These are phyloP conservation scores for Chloropicon primus DNA, from an alignment of 139 green algal species.

Conservation along the genomic window DNA sequence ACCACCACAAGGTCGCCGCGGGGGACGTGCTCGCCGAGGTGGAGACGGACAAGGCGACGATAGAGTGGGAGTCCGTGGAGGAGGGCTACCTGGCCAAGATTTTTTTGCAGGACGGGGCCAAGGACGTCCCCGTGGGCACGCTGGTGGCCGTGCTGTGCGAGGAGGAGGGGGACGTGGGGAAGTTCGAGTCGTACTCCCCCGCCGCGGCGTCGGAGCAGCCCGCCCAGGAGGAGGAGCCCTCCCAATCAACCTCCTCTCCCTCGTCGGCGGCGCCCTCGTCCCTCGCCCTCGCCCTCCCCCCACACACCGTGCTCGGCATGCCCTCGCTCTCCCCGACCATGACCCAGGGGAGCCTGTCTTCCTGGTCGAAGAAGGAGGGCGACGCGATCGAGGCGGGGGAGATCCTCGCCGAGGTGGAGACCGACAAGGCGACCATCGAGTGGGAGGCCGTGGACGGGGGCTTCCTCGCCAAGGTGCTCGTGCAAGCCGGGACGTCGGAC, in stretches of 20 bases:
- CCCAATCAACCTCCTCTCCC: conserved; percentile 7
- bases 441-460: conserved; percentile 87
- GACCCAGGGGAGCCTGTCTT: conserved; percentile 71
- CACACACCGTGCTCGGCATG: conserved; percentile 43
- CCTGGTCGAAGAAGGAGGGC: conserved; percentile 50
- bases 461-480: conserved; percentile 65
- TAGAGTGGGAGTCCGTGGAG: conserved; percentile 83
- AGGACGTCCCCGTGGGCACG: conserved; percentile 53
- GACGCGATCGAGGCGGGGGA: conserved; percentile 52
- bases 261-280: no score
- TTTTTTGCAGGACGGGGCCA: conserved; percentile 49
- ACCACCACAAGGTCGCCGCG: conserved; percentile 44
- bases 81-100: conserved; percentile 73
- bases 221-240: not conserved
- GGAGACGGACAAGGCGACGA: conserved; percentile 93
- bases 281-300: not conserved
- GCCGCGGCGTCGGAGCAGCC: not conserved
- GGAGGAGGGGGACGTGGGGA: conserved; percentile 39
- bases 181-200: conserved; percentile 14
- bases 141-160: conserved; percentile 76
- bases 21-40: conserved; percentile 78
- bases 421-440: conserved; percentile 86
- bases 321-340: conserved; percentile 83
- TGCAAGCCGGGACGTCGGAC: conserved; percentile 48
- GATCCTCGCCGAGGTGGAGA: conserved; percentile 83